phyloP scores from a whole-genome alignment of 345 rosid species.

The Dovyalis caffra region DNA sequence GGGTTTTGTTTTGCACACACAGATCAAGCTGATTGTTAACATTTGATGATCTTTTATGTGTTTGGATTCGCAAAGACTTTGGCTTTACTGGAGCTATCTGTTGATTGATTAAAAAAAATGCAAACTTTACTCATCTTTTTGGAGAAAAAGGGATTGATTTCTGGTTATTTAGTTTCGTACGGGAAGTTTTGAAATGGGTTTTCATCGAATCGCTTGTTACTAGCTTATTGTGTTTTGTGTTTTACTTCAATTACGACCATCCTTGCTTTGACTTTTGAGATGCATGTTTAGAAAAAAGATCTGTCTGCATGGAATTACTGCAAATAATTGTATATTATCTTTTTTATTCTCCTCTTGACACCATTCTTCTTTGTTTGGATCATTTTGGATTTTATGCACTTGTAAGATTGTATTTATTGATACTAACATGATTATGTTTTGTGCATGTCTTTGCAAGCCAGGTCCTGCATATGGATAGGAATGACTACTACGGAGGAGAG shows the following conservation, averaged over 20 bases:
- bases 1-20: neutral
- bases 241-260: neutral
- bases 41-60: neutral
- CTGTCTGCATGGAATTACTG: neutral
- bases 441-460: slow-evolving; percentile 19
- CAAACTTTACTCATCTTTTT: neutral
- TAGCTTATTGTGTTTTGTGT: neutral
- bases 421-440: neutral
- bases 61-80: neutral
- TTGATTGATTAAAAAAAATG: neutral
- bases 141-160: neutral
- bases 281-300: neutral
- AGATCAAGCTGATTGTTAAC: neutral
- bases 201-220: neutral
- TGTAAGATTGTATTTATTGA: neutral
- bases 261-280: neutral
- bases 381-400: neutral
- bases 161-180: neutral
- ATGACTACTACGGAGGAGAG: slow-evolving; percentile 97
- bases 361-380: neutral
- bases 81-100: neutral
- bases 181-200: neutral
- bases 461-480: slow-evolving; percentile 99
- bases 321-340: neutral
- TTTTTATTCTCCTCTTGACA: neutral